Base-by-base conservation (phyloP, 2,329 filamentous ascomycete species). In the Hymenoscyphus salicellus region DNA sequence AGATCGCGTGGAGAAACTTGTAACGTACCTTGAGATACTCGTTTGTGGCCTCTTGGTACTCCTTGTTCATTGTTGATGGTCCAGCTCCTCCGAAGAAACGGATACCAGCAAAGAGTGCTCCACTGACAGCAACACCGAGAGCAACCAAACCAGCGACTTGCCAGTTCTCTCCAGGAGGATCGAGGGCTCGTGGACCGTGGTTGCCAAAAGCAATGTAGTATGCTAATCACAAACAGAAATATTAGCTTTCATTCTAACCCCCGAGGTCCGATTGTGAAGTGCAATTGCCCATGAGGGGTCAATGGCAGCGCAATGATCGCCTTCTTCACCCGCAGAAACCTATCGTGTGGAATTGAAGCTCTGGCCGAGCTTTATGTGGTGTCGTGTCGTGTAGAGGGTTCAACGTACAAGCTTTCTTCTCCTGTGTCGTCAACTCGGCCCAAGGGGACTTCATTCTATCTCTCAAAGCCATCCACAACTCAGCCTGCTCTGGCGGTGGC, bases 181-280 rank as follows among this genome's bases (percentile, higher is more conserved):
- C 79, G 69, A 84, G 82, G 72, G 94, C 89, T 74, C 95, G 94
- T 74, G 95, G 95, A 65, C 95, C 95, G 81, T 99, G 95, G 76
- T 93, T 89, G 71, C 95, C 95, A 78, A 99, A 99, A 72, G 95
- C 93, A 77, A 99, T 97, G 89, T 91, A 99, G 88, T 98, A 99
- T 71, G 95, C 95, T 99, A 78, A 79, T 72, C 65, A 63, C 60
- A 58, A 17, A 43, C 55, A 72, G 66, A 64, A n/a, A 65, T 66
- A 75, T 66, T 64, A 64, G 59, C 66, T 41, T 11, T 49, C 5
- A 26, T 52, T 55, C 52, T 10, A 20, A 30, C 26, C 49, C 8
- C 49, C 49, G 2, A 20, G 3, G 6, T 33, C 46, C 23, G 20
- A 16, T 23, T 26, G 20, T 11, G 14, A 38, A 16, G 4, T 28